Evolutionary conservation across 345 rosid species (phyloP).

Genomic region (Sisymbrium irio): DNA sequence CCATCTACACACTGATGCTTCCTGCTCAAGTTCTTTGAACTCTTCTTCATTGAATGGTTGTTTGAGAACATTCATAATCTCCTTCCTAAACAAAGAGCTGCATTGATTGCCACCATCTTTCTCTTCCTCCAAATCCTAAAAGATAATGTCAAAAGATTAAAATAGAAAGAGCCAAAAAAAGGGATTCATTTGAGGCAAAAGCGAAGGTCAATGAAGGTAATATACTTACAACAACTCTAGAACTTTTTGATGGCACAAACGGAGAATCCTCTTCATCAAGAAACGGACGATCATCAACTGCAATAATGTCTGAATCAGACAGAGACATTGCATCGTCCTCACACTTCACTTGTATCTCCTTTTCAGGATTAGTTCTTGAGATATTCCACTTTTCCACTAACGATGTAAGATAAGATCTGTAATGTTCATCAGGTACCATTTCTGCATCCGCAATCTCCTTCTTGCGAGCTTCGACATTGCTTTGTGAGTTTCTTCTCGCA

Average conservation of each 20-base stretch:
- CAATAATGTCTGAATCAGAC: conserved; percentile 48
- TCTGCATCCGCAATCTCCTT: not conserved
- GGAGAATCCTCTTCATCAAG: conserved; percentile 36
- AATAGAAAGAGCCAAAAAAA: not conserved
- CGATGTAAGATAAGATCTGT: conserved; percentile 19
- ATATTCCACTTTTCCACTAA: conserved; percentile 5
- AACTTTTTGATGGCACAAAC: conserved; percentile 40
- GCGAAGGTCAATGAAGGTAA: not conserved
- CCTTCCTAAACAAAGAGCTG: conserved; percentile 43
- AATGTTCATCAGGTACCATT: conserved; percentile 14
- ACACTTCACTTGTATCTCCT: conserved; percentile 24
- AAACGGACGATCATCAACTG: conserved; percentile 38
- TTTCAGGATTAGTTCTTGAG: not conserved
- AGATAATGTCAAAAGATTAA: not conserved
- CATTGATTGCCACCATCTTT: conserved; percentile 16
- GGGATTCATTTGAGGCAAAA: not conserved
- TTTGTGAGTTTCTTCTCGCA: not conserved
- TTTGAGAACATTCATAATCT: conserved; percentile 42
- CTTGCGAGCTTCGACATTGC: not conserved
- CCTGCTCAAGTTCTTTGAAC: conserved; percentile 31
- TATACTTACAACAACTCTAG: conserved; percentile 22
- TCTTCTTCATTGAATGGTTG: conserved; percentile 46
- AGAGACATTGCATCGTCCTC: conserved; percentile 34
- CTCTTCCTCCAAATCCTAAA: conserved; percentile 34
- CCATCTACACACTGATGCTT: conserved; percentile 26